A percentile compares a stretch with the other conserved stretches of the same genome.
phyloP scores from a whole-genome alignment of 139 green algal species.

The Chlorella sp. region DNA sequence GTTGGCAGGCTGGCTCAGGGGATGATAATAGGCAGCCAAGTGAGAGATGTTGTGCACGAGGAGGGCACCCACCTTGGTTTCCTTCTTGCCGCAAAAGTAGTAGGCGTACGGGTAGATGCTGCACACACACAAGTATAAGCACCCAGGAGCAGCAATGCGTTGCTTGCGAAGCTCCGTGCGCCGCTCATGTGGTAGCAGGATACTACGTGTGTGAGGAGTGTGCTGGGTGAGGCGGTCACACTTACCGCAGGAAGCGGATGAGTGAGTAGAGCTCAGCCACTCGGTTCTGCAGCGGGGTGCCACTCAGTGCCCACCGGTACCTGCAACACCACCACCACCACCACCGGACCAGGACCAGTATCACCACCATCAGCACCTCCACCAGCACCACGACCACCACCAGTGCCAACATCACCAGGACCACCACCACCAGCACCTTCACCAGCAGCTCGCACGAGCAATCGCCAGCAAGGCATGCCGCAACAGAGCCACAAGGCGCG shows the following conservation, averaged over 20 bases:
- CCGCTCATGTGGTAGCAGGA: too few species aligned
- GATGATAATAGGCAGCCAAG: neutral
- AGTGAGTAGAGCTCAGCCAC: constrained; percentile 90
- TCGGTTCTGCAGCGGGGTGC: constrained; percentile 85
- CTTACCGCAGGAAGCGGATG: constrained; percentile 71
- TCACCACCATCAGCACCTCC: too few species aligned
- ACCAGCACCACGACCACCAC: too few species aligned
- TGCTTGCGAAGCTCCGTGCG: too few species aligned
- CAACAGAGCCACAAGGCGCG: neutral
- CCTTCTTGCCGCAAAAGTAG: constrained; percentile 84
- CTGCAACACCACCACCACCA: too few species aligned
- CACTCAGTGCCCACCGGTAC: constrained; percentile 77
- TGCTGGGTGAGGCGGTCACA: too few species aligned
- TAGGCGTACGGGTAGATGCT: constrained; percentile 81
- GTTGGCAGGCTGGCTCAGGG: neutral
- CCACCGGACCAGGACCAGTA: too few species aligned
- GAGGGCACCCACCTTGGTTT: neutral
- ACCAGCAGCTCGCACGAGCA: neutral
- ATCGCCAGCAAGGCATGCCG: neutral
- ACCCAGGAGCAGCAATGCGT: too few species aligned
- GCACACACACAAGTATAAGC: neutral
- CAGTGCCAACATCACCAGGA: too few species aligned
- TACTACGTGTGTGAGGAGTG: too few species aligned
- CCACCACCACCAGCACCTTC: neutral
- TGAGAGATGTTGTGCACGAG: neutral